Evolutionary conservation across 495 filamentous ascomycete genomes (phyloP), one percentile per base, ranked within the genome.

Genomic region (Podospora appendiculata): DNA sequence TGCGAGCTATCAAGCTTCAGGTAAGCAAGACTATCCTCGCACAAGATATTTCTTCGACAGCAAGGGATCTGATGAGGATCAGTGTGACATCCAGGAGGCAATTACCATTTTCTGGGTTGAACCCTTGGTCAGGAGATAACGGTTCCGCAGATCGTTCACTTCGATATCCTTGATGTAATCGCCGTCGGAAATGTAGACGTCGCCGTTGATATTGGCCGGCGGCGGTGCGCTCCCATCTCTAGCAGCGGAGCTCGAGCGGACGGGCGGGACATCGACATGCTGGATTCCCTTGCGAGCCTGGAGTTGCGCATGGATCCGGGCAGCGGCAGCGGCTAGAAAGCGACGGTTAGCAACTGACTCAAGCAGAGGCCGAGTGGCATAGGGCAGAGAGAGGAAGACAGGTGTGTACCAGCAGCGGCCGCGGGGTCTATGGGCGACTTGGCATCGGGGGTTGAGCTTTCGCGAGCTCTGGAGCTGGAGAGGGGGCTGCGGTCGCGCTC

Each of bases 51-150:
- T 69, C 58, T 64, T 62, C 63, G 52, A 66, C 60, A 70, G 59
- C 66, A 55, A 34, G 51, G 46, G 51, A 55, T 79, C 85, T 89
- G 84, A 60, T 72, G 53, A 72, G 60, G 71, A 92, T 94, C 88
- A 94, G 89, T 87, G 73, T 18, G 19, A 45, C 19, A 78, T 76
- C 36, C 9, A 83, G 74, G 68, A 63, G 62, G 65, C 66, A 89
- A 86, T 96, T 97, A 98, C 93, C 93, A 91, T 95, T 80, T 95
- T 94, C 79, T 98, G 93, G 57, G 90, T 95, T 61, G 88, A 86
- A 58, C 93, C 92, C 79, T 95, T 98, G 56, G 93, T 98, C 74
- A 98, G 80, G 68, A 90, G 88, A 65, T 98, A 98, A 58, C 91
- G 87, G 67, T 98, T 98, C 61, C 92, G 89, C 59, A 97, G 71